Evolutionary conservation across 2,329 filamentous ascomycete species (phyloP).

Genomic region (Aspergillus intermedius): DNA sequence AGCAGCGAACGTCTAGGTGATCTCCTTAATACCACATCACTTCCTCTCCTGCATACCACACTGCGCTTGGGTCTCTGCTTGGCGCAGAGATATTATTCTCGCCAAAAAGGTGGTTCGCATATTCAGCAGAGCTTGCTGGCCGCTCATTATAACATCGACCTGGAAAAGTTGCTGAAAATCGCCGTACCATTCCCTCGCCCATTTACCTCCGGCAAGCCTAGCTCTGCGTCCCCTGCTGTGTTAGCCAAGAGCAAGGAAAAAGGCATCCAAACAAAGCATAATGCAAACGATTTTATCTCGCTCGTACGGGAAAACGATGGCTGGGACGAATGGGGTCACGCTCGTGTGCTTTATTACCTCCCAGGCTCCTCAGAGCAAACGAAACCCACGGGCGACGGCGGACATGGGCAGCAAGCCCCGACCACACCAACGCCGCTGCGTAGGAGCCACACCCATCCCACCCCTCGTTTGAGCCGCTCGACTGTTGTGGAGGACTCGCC

Average conservation of each 20-base stretch:
- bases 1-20: conserved; percentile 87
- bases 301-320: conserved; percentile 54
- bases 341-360: conserved; percentile 74
- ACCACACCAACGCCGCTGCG: conserved; percentile 70
- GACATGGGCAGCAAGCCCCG: conserved; percentile 46
- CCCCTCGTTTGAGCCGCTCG: conserved; percentile 45
- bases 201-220: conserved; percentile 45
- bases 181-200: conserved; percentile 76
- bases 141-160: conserved; percentile 70
- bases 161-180: conserved; percentile 77
- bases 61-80: conserved; percentile 77
- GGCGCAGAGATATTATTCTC: conserved; percentile 85
- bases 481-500: conserved; percentile 43
- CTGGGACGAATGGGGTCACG: conserved; percentile 74
- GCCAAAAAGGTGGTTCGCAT: conserved; percentile 65
- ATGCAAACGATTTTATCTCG: conserved; percentile 77
- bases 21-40: conserved; percentile 78
- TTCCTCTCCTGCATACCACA: conserved; percentile 69
- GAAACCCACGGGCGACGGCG: conserved; percentile 23
- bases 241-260: conserved; percentile 73
- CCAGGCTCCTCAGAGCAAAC: conserved; percentile 26
- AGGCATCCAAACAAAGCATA: conserved; percentile 47
- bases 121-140: conserved; percentile 68
- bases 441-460: conserved; percentile 57
- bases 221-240: conserved; percentile 48